phyloP scores from a whole-genome alignment of 306 rosid genomes.

The Vigna angularis region DNA sequence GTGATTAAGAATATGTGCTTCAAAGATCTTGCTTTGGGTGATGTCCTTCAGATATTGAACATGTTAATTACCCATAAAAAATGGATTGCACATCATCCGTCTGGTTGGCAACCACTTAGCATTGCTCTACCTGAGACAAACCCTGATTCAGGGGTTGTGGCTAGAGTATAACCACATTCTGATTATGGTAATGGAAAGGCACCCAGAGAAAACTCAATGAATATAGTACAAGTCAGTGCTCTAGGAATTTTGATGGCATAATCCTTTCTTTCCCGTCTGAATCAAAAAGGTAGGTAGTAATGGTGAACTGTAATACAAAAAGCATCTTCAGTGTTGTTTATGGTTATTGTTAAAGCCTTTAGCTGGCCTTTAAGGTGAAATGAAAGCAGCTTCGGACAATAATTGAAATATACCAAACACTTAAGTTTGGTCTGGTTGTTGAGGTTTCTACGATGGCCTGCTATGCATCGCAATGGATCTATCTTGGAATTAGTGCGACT shows the following conservation, averaged over 20 bases:
- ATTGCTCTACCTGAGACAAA: conserved; percentile 64
- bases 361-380: conserved; percentile 36
- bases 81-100: conserved; percentile 79
- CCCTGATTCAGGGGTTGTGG: conserved; percentile 47
- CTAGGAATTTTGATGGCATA: conserved; percentile 28
- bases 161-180: conserved; percentile 28
- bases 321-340: conserved; percentile 11
- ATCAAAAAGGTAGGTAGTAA: conserved; percentile 42
- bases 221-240: conserved; percentile 41
- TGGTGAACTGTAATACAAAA: conserved; percentile 38
- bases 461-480: conserved; percentile 32
- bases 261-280: conserved; percentile 19
- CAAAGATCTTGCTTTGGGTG: conserved; percentile 68
- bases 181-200: conserved; percentile 42
- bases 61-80: conserved; percentile 63
- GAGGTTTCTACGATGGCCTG: conserved; percentile 35
- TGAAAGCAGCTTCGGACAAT: conserved; percentile 40
- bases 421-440: conserved; percentile 37
- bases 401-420: conserved; percentile 37
- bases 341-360: conserved; percentile 31
- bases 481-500: conserved; percentile 37
- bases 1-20: conserved; percentile 70
- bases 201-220: conserved; percentile 38
- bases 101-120: conserved; percentile 91
- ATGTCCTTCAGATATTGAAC: conserved; percentile 74